Evolutionary conservation across 768 basidiomycete genomes (phyloP).

Genomic region (Dendrothele bispora): DNA sequence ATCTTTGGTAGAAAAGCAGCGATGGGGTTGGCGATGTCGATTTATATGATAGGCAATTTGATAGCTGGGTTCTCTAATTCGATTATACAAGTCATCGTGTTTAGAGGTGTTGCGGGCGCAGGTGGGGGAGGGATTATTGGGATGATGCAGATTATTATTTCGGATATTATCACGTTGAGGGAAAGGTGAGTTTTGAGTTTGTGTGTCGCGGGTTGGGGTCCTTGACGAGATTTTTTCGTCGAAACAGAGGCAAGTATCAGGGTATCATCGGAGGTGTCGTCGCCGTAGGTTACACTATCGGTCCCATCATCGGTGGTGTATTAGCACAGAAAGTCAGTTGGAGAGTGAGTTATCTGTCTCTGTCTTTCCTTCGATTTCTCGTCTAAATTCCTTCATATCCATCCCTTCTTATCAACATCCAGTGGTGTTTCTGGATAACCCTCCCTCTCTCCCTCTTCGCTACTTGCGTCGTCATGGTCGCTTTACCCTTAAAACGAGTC

Average conservation of each 20-base stretch:
- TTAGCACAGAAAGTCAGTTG: slow-evolving; percentile 62
- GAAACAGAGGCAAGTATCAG: slow-evolving; percentile 68
- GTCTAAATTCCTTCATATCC: background rate
- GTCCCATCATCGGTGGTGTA: slow-evolving; percentile 67
- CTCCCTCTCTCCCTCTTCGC: slow-evolving; percentile 58
- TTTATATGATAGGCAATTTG: slow-evolving; percentile 67
- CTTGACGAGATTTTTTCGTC: background rate
- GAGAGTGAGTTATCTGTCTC: slow-evolving; percentile 57
- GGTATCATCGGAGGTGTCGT: slow-evolving; percentile 63
- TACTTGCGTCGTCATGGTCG: slow-evolving; percentile 56
- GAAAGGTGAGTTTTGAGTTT: slow-evolving; percentile 49
- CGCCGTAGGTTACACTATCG: slow-evolving; percentile 63
- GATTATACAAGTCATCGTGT: slow-evolving; percentile 67
- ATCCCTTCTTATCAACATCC: background rate
- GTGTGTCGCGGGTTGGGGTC: background rate
- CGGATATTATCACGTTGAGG: slow-evolving; percentile 72
- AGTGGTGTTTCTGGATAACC: slow-evolving; percentile 80
- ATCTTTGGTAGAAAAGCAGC: slow-evolving; percentile 68
- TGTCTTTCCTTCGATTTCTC: background rate
- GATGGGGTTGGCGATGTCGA: slow-evolving; percentile 49
- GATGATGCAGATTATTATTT: slow-evolving; percentile 69
- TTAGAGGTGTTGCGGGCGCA: slow-evolving; percentile 65
- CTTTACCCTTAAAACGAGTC: slow-evolving; percentile 68
- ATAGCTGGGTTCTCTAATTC: slow-evolving; percentile 62
- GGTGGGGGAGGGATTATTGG: slow-evolving; percentile 74